Evolutionary conservation across 768 basidiomycete genomes (phyloP).

Genomic region (Lactarius vividus): DNA sequence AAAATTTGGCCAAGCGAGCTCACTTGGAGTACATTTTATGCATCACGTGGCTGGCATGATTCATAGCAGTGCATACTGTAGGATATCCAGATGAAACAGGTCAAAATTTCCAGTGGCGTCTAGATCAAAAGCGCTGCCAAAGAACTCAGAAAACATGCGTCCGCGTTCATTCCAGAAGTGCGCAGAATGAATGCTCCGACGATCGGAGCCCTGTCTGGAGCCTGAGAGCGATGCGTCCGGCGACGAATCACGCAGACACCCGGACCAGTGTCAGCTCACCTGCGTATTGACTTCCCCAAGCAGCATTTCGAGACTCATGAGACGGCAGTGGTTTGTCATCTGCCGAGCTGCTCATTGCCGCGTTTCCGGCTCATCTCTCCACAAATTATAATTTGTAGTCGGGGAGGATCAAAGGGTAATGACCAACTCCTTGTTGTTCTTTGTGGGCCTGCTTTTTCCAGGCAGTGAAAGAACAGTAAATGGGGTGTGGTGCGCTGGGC

Average conservation of each 20-base stretch:
- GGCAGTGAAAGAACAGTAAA: background rate
- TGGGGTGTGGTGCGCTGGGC: background rate
- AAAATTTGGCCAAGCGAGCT: background rate
- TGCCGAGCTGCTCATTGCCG: background rate
- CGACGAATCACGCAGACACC: background rate
- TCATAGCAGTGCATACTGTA: background rate
- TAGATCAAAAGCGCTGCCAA: background rate
- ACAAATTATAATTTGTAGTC: background rate
- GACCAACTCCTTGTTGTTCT: background rate
- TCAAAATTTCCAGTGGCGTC: no score
- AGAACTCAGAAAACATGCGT: background rate
- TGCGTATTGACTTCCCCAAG: background rate
- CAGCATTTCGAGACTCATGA: background rate
- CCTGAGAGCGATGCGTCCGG: background rate
- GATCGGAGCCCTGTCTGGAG: background rate
- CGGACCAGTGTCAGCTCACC: background rate
- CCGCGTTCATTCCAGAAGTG: background rate
- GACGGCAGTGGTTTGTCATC: background rate
- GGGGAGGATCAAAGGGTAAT: background rate
- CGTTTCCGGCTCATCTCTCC: background rate
- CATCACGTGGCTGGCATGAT: no score
- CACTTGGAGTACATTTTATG: background rate
- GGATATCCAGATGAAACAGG: no score
- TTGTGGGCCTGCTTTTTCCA: background rate
- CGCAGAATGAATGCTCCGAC: background rate